Evolutionary conservation across 2,329 filamentous ascomycete genomes (phyloP).

Genomic region (Curvularia sp.): DNA sequence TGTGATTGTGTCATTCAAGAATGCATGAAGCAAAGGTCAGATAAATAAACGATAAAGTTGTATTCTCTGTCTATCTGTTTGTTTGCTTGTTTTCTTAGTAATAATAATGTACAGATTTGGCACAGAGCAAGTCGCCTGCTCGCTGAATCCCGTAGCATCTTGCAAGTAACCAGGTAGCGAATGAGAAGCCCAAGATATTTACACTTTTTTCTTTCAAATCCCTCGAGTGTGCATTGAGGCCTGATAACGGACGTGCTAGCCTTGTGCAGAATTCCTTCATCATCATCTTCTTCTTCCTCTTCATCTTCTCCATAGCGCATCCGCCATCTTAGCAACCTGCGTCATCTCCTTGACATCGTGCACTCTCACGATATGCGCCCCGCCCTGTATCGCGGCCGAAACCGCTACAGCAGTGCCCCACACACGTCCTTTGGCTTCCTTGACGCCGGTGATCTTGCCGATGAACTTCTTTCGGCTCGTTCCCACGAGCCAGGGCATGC

Average conservation of each 20-base stretch:
- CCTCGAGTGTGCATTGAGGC: too few relatives aligned
- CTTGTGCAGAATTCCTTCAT: background rate
- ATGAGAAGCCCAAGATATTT: too few relatives aligned
- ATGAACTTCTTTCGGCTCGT: slow-evolving; percentile 90
- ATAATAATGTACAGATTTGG: background rate
- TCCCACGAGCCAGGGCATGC: slow-evolving; percentile 87
- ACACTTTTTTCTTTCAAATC: too few relatives aligned
- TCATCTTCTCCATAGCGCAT: slow-evolving; percentile 81
- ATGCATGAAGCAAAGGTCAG: background rate
- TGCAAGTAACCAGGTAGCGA: too few relatives aligned
- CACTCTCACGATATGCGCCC: slow-evolving; percentile 89
- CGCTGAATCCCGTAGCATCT: too few relatives aligned
- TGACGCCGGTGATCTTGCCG: slow-evolving; percentile 78
- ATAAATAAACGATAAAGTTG: background rate
- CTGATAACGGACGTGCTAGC: background rate
- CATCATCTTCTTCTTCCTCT: too few relatives aligned
- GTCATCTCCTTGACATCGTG: slow-evolving; percentile 90
- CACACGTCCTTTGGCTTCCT: slow-evolving; percentile 71
- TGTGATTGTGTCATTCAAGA: background rate
- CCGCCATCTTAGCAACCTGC: slow-evolving; percentile 83
- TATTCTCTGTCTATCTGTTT: background rate
- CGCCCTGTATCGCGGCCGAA: slow-evolving; percentile 81
- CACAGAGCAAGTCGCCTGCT: background rate
- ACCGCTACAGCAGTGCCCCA: slow-evolving; percentile 92
- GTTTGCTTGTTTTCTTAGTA: too few relatives aligned